Evolutionary conservation across 1,139 yeast species (phyloP).

Genomic region (Lodderomyces theae): DNA sequence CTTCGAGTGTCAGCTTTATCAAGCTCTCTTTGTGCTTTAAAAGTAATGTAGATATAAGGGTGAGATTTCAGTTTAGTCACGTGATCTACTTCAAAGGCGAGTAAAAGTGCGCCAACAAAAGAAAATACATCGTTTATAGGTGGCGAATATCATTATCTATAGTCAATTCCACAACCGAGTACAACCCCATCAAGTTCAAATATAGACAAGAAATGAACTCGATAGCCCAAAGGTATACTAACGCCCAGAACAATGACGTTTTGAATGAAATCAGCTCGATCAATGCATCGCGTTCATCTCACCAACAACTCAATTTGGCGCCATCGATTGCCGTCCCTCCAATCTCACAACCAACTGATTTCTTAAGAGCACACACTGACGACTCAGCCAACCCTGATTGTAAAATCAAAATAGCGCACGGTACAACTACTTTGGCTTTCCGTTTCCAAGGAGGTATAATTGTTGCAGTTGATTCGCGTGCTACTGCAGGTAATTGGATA

Average conservation of each 20-base stretch:
- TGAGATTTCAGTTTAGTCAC: too few relatives aligned
- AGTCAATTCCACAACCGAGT: too few relatives aligned
- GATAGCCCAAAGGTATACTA: slow-evolving; percentile 39
- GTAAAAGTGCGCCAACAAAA: too few relatives aligned
- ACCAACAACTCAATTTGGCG: slow-evolving; percentile 42
- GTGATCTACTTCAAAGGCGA: background rate
- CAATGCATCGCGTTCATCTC: slow-evolving; percentile 20
- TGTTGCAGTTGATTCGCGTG: slow-evolving; percentile 97
- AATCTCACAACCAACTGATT: slow-evolving; percentile 88
- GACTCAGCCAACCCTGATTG: slow-evolving; percentile 91
- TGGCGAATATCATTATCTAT: background rate
- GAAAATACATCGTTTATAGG: too few relatives aligned
- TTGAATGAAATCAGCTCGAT: slow-evolving; percentile 31
- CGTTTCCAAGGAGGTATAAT: slow-evolving; percentile 94
- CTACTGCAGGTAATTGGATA: slow-evolving; percentile 98
- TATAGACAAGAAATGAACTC: slow-evolving; percentile 31
- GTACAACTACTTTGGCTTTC: slow-evolving; percentile 96
- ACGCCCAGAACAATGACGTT: slow-evolving; percentile 28
- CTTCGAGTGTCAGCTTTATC: too few relatives aligned
- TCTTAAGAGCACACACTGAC: slow-evolving; percentile 96
- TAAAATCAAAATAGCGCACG: slow-evolving; percentile 95
- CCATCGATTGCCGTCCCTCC: slow-evolving; percentile 79
- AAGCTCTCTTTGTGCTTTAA: too few relatives aligned
- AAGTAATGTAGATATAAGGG: too few relatives aligned
- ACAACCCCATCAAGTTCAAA: too few relatives aligned